These are phyloP conservation scores for Annulohypoxylon truncatum DNA, from an alignment of 2,329 filamentous ascomycete species.

Conservation along the genomic window DNA sequence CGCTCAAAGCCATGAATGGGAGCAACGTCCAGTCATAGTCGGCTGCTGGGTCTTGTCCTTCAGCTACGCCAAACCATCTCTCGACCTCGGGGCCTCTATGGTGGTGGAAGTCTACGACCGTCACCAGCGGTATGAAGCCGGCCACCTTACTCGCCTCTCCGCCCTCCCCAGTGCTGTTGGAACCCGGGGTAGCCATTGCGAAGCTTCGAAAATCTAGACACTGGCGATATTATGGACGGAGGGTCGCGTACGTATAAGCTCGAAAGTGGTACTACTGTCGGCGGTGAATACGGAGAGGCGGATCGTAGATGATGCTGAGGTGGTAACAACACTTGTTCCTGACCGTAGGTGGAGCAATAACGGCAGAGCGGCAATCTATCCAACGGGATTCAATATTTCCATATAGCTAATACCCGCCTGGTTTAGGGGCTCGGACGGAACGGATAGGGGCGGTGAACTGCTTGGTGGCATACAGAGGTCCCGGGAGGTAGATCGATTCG, in stretches of 20 bases:
- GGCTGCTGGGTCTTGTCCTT: conserved; percentile 79
- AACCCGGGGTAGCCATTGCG: conserved; percentile 40
- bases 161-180: conserved; percentile 17
- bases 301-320: conserved; percentile 4
- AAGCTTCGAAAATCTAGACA: conserved; percentile 6
- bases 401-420: conserved; percentile 16
- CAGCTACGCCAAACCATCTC: conserved; percentile 82
- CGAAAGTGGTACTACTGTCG: conserved; percentile 5
- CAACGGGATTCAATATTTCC: conserved; percentile 13
- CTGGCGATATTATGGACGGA: not conserved
- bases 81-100: conserved; percentile 92
- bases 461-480: conserved; percentile 12
- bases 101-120: conserved; percentile 87
- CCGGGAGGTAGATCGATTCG: conserved; percentile 5
- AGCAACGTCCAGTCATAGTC: conserved; percentile 92
- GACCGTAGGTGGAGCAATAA: conserved; percentile 4
- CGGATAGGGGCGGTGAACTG: conserved; percentile 29
- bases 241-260: not conserved
- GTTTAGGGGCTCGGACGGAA: conserved; percentile 8
- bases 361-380: conserved; percentile 19
- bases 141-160: conserved; percentile 31
- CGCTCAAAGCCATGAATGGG: conserved; percentile 96
- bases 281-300: conserved; percentile 2
- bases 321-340: conserved; percentile 12
- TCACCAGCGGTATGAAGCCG: conserved; percentile 75